Percentiles rank a stretch among this genome's conserved stretches.
Evolutionary conservation across 352 stramenopile species (phyloP).

Genomic region (Globisporangium lucens): DNA sequence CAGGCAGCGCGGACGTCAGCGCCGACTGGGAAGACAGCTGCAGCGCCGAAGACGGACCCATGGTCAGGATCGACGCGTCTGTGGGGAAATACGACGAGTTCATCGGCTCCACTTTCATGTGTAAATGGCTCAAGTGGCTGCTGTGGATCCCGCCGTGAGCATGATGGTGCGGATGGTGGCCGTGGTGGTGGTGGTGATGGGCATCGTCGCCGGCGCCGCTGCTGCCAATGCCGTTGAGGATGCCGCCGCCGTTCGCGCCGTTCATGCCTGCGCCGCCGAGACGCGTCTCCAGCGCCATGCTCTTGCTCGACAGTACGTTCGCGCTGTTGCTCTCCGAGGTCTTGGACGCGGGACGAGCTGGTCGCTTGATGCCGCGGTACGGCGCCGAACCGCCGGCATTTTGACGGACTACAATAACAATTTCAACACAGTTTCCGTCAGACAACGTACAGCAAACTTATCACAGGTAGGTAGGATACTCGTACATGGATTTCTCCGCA

Average conservation of each 20-base stretch:
- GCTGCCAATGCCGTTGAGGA: constrained; percentile 20
- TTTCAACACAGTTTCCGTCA: not conserved
- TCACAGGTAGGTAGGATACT: constrained; percentile 1
- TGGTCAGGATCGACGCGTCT: constrained; percentile 56
- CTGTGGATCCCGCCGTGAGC: not conserved
- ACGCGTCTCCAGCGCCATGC: constrained; percentile 64
- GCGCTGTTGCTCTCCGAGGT: constrained; percentile 67
- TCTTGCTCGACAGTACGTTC: constrained; percentile 72
- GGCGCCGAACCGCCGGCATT: constrained; percentile 47
- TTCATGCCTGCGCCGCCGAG: constrained; percentile 42
- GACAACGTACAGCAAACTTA: not conserved
- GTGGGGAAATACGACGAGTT: constrained; percentile 69
- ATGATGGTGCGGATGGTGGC: constrained; percentile 18
- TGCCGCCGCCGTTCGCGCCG: constrained; percentile 21
- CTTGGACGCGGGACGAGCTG: constrained; percentile 44
- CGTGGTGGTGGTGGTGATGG: constrained; percentile 2
- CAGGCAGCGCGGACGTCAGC: constrained; percentile 14
- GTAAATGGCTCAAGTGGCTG: constrained; percentile 32
- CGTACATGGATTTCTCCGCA: constrained; percentile 79
- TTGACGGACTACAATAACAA: constrained; percentile 46
- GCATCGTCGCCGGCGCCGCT: constrained; percentile 14
- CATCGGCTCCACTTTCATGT: constrained; percentile 61
- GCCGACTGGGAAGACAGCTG: constrained; percentile 4
- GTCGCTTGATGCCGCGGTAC: constrained; percentile 63
- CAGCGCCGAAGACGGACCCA: constrained; percentile 32